Percentiles rank a stretch among this genome's conserved stretches.
phyloP scores from a whole-genome alignment of 345 rosid species.

The Alliaria petiolata region DNA sequence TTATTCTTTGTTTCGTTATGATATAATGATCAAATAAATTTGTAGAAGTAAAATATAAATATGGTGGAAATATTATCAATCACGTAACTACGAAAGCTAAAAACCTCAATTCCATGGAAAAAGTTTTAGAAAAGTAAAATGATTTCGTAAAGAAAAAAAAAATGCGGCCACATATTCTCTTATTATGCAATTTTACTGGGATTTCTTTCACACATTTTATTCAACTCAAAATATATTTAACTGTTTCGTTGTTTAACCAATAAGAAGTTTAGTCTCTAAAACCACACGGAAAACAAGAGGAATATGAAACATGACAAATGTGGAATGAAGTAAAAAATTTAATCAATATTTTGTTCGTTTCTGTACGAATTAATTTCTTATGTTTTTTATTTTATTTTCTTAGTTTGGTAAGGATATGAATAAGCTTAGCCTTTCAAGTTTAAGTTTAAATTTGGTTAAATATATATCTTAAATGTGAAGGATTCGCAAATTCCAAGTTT shows the following conservation, averaged over 20 bases:
- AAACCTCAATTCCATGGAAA: background rate
- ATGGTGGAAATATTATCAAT: background rate
- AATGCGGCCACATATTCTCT: background rate
- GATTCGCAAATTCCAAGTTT: background rate
- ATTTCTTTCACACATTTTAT: conserved; percentile 1
- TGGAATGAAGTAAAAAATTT: background rate
- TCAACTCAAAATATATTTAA: background rate
- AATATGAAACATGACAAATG: background rate
- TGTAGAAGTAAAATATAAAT: background rate
- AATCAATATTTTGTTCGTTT: background rate
- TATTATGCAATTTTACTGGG: background rate
- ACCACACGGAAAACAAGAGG: background rate
- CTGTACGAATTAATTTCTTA: background rate
- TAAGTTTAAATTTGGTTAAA: background rate
- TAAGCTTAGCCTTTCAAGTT: background rate
- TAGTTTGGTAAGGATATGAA: background rate
- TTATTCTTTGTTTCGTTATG: background rate
- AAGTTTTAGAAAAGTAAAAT: background rate
- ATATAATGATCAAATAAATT: background rate
- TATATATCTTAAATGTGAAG: background rate
- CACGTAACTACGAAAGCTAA: background rate
- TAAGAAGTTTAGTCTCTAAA: background rate
- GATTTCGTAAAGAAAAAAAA: background rate
- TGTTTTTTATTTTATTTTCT: background rate
- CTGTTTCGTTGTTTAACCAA: background rate